Base-by-base conservation (phyloP, 371 early-diverging fungal genomes). In the Mucor irregularis region DNA sequence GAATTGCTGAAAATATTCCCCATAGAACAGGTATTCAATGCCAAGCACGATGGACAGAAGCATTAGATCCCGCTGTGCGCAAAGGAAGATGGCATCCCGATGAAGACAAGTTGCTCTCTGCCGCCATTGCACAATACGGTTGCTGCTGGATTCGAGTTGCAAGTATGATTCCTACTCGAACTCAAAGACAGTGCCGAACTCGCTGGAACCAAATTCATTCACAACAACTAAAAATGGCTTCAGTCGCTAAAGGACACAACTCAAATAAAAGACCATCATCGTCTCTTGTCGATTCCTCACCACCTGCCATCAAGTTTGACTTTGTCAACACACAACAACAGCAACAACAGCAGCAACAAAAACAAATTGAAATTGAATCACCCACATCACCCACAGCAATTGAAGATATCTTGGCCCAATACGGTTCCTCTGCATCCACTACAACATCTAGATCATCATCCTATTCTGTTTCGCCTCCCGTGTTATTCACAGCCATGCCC, bases 61-160 rank as follows among this genome's bases (percentile, higher is more conserved):
- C 90, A 5, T 49, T 90, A 9, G 87, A 90, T 53, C 90, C 90
- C 3, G 65, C 61, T 17, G 85, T 86, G 11, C 71, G 85, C 5
- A 85, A 84, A 40, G 90, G 87, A 0, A 81, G 83, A 52, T 90
- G 90, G 90, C 69, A 73, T 10, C 55, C 56, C 0, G 82, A 82
- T 11, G 90, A 90, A 71, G 90, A 88, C 46, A 61, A 40, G 4
- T 31, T 84, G 19, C 52, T 90, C 49, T 46, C 72, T 33, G 59
- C 73, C 34, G 88, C 85, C 7, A 78, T 83, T 4, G 64, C 61
- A 10, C 44, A 63, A 46, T 75, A 64, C 57, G 83, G 85, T 5
- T 74, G 81, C 48, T 80, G 83, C 34, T 90, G 90, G 90, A 88
- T 89, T n/a, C 74, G 83, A 52, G 85, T 90, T 47, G 84, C 89